Evolutionary conservation across 129 eudicot species (phyloP), one percentile per base, ranked within the genome.

Genomic region (Tanacetum coccineum): DNA sequence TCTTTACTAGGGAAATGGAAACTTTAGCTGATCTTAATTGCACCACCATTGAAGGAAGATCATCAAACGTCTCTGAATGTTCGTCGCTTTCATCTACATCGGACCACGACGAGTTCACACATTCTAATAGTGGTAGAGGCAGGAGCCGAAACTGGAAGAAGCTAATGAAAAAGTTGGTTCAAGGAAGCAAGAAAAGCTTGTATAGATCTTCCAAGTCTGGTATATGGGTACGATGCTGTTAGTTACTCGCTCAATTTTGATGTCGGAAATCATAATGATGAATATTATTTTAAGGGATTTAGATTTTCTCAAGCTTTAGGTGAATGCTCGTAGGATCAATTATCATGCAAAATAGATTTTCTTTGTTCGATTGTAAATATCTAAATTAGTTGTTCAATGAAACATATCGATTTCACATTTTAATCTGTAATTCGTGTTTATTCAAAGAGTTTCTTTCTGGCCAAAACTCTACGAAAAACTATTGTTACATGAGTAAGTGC

Each of bases 181-280:
- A 71, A 32, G 89, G 81, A 30, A 68, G 93, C 73, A 83, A 78
- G 81, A 72, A 53, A 72, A 80, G 61, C 74, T 70, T 85, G 0
- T 81, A 59, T 15, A 77, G 75, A 32, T 73, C 88, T 11, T 62
- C 62, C 0, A 82, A 67, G 63, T 80, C 87, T 9, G 26, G 78
- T 75, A 4, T 88, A 82, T 52, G 80, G 63, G 13, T 88, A 88
- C 26, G 92, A 88, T 66, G 87, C 84, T 19, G 79, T 79, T 46
- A 85, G 96, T 75, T 88, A 85, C 25, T 72, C 92, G 0, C 89
- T 80, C 28, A 88, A 88, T 57, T 88, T 83, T 57, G 96, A 85
- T 30, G 86, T 85, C 8, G 96, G 96, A 26, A 57, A 66, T 56
- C 68, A 61, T 4, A 13, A 8, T 6, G 63, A 62, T 13, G 62